Evolutionary conservation across 2,329 filamentous ascomycete genomes (phyloP), one percentile per base, ranked within the genome.

Genomic region (Fusarium veterinarium): DNA sequence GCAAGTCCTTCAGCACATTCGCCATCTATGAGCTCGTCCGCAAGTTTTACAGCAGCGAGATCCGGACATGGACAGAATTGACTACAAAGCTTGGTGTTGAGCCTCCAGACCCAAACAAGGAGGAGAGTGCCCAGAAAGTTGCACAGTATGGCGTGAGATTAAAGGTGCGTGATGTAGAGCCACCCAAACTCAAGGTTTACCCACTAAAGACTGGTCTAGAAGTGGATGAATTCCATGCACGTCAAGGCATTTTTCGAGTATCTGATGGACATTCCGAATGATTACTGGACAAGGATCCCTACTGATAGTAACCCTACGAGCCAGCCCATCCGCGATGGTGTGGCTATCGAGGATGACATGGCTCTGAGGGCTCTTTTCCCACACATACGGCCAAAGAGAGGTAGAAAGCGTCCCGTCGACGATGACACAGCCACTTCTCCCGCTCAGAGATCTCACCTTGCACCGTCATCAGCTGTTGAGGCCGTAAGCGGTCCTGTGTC

Each of bases 211-310:
- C 16, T 8, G 49, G n/a, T 51, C 42, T 76, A 93, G 93, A 91
- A 95, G 79, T 98, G 95, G 95, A 96, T 98, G 93, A 94, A 94
- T 80, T 95, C 95, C 9, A 95, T 97, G 92, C 95, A 97, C 80
- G 91, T 97, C 58, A 94, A 97, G 85, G 93, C 94, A 16, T 98
- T 98, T 80, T 98, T 97, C 78, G 94, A 97, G 80, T 98, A 94
- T 80, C 89, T 97, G 25, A 87, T 95, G 70, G 90, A 91, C 53
- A 94, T 94, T 72, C 85, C 89, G 31, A 94, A 97, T 80, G 83
- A 89, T 1, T 98, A 98, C 81, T 97, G 92, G 85, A 91, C 89
- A 20, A 89, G 94, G 40, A 88, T 97, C 30, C 95, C 95, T 1
- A 84, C 87, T 10, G 86, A 88, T 19, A 85, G 88, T 35, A 88